A percentile compares a stretch with the other conserved stretches of the same genome.
These are phyloP conservation scores for Xylaria venustula DNA, from an alignment of 495 filamentous ascomycete genomes.

Conservation along the genomic window DNA sequence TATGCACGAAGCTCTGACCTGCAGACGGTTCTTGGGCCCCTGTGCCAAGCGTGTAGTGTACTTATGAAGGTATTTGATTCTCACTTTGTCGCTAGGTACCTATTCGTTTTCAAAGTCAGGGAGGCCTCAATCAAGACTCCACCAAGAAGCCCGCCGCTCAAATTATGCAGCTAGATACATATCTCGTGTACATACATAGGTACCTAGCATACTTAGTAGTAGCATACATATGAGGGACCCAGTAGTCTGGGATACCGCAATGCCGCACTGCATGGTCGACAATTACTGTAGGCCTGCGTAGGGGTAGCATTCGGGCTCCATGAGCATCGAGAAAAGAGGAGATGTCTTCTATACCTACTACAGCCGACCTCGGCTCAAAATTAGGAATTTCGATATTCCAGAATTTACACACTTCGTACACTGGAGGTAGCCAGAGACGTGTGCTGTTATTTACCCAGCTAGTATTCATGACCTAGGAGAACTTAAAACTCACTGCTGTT, in stretches of 20 bases:
- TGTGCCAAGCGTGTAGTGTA: no score
- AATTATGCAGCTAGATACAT: not conserved
- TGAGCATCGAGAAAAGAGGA: not conserved
- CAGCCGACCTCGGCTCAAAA: no score
- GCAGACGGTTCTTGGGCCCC: no score
- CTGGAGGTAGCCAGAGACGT: no score
- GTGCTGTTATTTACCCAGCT: no score
- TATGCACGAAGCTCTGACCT: constrained; percentile 12
- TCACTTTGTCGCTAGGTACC: constrained; percentile 2
- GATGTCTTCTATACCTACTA: no score
- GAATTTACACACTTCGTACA: no score
- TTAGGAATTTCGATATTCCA: no score
- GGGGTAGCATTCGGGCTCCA: not conserved
- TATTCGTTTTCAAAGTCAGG: constrained; percentile 2
- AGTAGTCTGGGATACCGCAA: constrained; percentile 7
- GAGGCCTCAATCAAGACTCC: constrained; percentile 12
- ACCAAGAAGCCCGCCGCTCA: constrained; percentile 5
- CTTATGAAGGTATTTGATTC: not conserved
- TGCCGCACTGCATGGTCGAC: no score
- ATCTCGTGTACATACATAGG: not conserved
- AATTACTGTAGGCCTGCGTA: not conserved
- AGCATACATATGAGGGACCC: not conserved
- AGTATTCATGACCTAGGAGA: no score
- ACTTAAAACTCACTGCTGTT: no score
- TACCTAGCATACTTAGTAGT: not conserved